phyloP scores from a whole-genome alignment of 2,329 filamentous ascomycete species.

The Grosmannia serpens region DNA sequence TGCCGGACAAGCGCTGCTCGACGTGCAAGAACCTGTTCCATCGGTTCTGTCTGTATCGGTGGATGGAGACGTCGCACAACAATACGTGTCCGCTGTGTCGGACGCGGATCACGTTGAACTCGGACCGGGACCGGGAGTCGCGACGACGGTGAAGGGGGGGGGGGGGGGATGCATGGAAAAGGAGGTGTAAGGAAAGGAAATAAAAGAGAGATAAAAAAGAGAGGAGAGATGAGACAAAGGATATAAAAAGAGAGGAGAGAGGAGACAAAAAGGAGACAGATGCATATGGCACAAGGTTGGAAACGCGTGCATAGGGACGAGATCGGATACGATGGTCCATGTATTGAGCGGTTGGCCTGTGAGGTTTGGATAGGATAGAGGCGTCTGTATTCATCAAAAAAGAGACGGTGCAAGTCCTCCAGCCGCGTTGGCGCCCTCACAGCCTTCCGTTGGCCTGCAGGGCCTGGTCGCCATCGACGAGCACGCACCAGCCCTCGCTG shows the following conservation, averaged over 20 bases:
- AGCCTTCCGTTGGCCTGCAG: conserved; percentile 45
- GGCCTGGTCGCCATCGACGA: conserved; percentile 68
- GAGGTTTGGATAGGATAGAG: no score
- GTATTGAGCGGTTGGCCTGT: no score
- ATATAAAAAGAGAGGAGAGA: not conserved
- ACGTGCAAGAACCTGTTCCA: conserved; percentile 96
- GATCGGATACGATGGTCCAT: no score
- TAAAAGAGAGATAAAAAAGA: not conserved
- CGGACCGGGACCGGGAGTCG: not conserved
- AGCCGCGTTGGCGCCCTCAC: not conserved
- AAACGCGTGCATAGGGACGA: no score
- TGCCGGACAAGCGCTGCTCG: conserved; percentile 81
- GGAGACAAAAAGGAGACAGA: no score
- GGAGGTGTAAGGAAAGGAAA: not conserved
- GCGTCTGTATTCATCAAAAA: no score
- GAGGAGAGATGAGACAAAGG: no score
- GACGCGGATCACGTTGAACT: conserved; percentile 61
- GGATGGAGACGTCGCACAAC: conserved; percentile 90
- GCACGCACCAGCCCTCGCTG: conserved; percentile 72
- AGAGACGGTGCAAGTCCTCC: no score
- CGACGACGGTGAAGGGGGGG: not conserved
- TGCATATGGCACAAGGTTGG: no score
- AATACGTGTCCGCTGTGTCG: conserved; percentile 88
- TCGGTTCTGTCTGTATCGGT: conserved; percentile 80
- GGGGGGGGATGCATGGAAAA: not conserved